These are phyloP conservation scores for Acanthamoeba triangularis DNA, from an alignment of 208 protist species.

Conservation along the genomic window DNA sequence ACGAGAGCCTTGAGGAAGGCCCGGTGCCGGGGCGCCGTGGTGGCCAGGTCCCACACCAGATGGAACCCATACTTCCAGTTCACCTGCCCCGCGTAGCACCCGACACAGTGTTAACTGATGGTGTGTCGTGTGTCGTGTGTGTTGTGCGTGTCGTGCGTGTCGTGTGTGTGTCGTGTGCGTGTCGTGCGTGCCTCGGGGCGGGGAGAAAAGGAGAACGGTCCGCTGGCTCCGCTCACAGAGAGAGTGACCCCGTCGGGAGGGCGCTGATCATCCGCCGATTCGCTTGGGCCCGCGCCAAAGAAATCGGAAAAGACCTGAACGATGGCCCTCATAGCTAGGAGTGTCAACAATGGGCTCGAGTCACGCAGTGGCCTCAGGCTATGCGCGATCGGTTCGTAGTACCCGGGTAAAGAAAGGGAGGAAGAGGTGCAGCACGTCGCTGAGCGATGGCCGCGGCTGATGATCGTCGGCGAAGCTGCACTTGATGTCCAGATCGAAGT, in stretches of 20 bases:
- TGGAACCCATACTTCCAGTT: slow-evolving; percentile 71
- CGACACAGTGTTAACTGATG: background rate
- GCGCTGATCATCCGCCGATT: background rate
- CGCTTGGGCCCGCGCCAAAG: background rate
- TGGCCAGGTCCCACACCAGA: slow-evolving; percentile 18
- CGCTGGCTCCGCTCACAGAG: background rate
- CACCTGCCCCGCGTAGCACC: background rate
- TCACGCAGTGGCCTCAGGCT: too few species aligned
- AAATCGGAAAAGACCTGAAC: background rate
- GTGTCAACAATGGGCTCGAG: too few species aligned
- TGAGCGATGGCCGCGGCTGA: background rate
- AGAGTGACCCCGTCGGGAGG: background rate
- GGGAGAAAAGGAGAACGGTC: slow-evolving; percentile 12
- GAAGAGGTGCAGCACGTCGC: background rate
- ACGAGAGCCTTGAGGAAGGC: background rate
- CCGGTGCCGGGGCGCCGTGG: background rate
- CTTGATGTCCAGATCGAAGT: slow-evolving; percentile 63
- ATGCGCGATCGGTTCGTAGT: background rate
- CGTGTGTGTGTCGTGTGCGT: too few species aligned
- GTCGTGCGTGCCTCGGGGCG: slow-evolving; percentile 13
- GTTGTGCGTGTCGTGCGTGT: too few species aligned
- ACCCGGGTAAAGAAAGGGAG: background rate
- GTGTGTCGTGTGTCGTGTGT: too few species aligned
- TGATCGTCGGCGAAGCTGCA: slow-evolving; percentile 19
- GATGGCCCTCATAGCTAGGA: too few species aligned